Evolutionary conservation across 768 basidiomycete genomes (phyloP).

Genomic region (Russula compacta): DNA sequence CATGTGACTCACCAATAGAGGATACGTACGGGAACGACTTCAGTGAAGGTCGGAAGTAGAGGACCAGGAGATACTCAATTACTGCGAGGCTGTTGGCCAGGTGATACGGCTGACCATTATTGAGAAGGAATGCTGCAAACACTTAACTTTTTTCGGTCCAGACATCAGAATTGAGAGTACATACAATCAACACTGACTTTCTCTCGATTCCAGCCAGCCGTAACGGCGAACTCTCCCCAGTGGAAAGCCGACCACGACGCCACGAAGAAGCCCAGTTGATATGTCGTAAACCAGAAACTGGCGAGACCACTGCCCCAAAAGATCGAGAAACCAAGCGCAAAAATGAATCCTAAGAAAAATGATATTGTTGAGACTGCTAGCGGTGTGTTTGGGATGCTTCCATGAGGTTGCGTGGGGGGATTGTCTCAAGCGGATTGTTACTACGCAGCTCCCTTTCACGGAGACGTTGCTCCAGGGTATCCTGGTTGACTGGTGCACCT

Average conservation of each 20-base stretch:
- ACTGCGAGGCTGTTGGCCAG: conserved; percentile 73
- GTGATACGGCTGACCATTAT: conserved; percentile 83
- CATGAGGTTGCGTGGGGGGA: conserved; percentile 38
- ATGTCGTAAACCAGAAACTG: conserved; percentile 52
- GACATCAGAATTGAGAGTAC: conserved; percentile 26
- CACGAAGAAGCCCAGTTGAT: conserved; percentile 75
- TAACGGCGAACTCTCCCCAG: conserved; percentile 89
- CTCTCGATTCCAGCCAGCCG: conserved; percentile 89
- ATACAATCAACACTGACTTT: conserved; percentile 91
- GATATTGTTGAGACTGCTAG: conserved; percentile 69
- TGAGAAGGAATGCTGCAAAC: conserved; percentile 75
- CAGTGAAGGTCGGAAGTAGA: conserved; percentile 55
- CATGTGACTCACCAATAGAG: conserved; percentile 39
- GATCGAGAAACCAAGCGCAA: conserved; percentile 46
- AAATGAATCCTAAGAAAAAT: conserved; percentile 73
- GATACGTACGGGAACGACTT: conserved; percentile 57
- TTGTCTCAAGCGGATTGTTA: conserved; percentile 41
- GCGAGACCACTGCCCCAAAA: conserved; percentile 40
- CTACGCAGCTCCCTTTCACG: conserved; percentile 31
- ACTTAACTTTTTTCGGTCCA: neutral
- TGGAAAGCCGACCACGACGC: conserved; percentile 85
- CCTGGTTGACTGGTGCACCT: conserved; percentile 6
- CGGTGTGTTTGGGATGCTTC: conserved; percentile 83
- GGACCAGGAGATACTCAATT: conserved; percentile 65
- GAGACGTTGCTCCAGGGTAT: conserved; percentile 37